Conservation (phyloP, 2,329 filamentous ascomycete genomes). For the Cyanodermella asteris region DNA sequence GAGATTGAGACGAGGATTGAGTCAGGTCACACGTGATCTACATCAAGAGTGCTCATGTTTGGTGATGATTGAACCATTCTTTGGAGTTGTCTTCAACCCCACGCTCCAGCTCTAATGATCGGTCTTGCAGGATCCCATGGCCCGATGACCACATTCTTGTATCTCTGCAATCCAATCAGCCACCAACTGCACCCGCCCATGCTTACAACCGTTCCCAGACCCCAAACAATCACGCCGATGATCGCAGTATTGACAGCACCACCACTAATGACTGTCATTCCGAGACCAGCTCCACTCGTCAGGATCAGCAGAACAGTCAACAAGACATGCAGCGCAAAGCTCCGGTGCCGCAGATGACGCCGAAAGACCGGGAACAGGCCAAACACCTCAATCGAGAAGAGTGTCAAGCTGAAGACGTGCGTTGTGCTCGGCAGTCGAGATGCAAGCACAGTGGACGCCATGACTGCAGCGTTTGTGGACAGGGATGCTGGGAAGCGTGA, state of each 20-base stretch:
- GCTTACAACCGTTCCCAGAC: conserved; percentile 49
- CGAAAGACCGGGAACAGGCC: conserved; percentile 93
- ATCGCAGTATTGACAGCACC: conserved; percentile 34
- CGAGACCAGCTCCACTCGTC: conserved; percentile 59
- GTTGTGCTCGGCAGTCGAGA: conserved; percentile 74
- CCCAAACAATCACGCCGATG: conserved; percentile 54
- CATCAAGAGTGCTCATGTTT: no score
- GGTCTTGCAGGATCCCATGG: conserved; percentile 94
- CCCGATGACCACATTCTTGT: conserved; percentile 96
- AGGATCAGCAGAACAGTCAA: conserved; percentile 59
- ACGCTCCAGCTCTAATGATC: conserved; percentile 51
- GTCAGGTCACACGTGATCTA: no score
- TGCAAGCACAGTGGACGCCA: conserved; percentile 87
- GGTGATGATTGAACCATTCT: no score
- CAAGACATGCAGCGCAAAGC: conserved; percentile 57
- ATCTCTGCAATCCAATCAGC: conserved; percentile 90
- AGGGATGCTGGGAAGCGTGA: conserved; percentile 38
- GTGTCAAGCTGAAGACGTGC: conserved; percentile 81
- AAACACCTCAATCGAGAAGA: conserved; percentile 95
- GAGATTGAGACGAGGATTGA: no score
- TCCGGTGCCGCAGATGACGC: conserved; percentile 63
- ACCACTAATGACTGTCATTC: conserved; percentile 32
- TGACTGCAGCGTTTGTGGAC: conserved; percentile 86
- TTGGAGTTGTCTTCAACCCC: conserved; percentile 13
- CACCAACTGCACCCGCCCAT: conserved; percentile 97